These are phyloP conservation scores for Coemansia sp. DNA, from an alignment of 192 early-diverging fungal genomes.

Conservation along the genomic window DNA sequence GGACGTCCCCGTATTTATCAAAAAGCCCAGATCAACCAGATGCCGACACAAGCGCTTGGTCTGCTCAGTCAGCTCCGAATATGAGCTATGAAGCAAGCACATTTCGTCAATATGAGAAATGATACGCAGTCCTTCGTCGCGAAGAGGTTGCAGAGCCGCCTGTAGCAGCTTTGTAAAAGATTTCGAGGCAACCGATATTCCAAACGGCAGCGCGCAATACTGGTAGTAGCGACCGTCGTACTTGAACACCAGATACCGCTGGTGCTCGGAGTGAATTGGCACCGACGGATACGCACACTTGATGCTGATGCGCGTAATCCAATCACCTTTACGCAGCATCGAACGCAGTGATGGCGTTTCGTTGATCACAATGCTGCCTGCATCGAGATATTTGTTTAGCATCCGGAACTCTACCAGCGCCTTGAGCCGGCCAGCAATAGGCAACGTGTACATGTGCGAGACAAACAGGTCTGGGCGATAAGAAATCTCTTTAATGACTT, in stretches of 20 bases:
- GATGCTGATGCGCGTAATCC: constrained; percentile 46
- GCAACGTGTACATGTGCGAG: constrained; percentile 52
- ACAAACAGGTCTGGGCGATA: constrained; percentile 36
- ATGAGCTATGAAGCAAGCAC: constrained; percentile 36
- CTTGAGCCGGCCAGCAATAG: constrained; percentile 38
- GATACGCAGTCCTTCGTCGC: constrained; percentile 39
- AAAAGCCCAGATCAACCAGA: constrained; percentile 37
- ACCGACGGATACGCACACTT: constrained; percentile 55
- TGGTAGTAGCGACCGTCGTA: constrained; percentile 52
- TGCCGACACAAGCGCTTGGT: constrained; percentile 40
- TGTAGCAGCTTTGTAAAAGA: constrained; percentile 52
- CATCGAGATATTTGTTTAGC: constrained; percentile 47
- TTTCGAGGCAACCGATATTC: constrained; percentile 45
- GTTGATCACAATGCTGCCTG: constrained; percentile 20
- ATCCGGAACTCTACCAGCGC: constrained; percentile 46
- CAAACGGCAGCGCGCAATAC: constrained; percentile 51
- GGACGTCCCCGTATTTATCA: constrained; percentile 39
- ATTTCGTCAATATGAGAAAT: constrained; percentile 53
- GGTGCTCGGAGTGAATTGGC: constrained; percentile 45
- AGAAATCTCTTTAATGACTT: constrained; percentile 47
- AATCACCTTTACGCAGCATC: constrained; percentile 30
- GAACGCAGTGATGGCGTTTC: constrained; percentile 42
- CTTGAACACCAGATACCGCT: constrained; percentile 42
- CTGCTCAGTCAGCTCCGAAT: constrained; percentile 25
- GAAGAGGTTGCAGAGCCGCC: constrained; percentile 43